Evolutionary conservation across 2,329 filamentous ascomycete genomes (phyloP).

Genomic region (Malbranchea cinnamomea): DNA sequence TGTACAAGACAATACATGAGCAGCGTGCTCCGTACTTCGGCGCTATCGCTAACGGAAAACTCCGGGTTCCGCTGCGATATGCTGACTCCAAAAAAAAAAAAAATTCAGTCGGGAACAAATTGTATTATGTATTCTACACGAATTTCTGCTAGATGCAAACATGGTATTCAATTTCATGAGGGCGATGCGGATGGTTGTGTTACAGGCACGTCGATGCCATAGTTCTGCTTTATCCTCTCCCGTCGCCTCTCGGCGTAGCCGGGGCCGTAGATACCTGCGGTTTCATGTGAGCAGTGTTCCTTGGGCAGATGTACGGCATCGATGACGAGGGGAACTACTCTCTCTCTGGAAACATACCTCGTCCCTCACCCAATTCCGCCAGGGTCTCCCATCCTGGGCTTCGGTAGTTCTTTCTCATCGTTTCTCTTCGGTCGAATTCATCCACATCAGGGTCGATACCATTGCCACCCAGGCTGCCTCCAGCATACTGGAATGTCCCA

Average conservation of each 20-base stretch:
- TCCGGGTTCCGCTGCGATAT: no score
- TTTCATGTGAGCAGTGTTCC: slow-evolving; percentile 7
- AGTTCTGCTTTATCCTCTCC: slow-evolving; percentile 69
- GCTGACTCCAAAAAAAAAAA: no score
- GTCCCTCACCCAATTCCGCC: slow-evolving; percentile 67
- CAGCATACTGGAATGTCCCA: slow-evolving; percentile 53
- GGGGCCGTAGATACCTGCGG: slow-evolving; percentile 58
- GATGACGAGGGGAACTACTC: not conserved
- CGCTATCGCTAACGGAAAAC: no score
- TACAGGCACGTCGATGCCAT: slow-evolving; percentile 69
- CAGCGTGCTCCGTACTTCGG: no score
- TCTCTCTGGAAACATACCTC: slow-evolving; percentile 45
- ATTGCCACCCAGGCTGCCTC: slow-evolving; percentile 44
- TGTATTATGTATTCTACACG: no score
- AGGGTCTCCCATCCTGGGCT: slow-evolving; percentile 66
- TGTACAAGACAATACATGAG: no score
- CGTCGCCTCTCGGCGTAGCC: slow-evolving; percentile 75
- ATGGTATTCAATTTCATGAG: no score
- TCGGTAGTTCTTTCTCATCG: slow-evolving; percentile 56
- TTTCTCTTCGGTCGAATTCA: slow-evolving; percentile 64
- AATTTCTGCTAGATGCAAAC: no score
- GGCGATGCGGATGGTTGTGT: slow-evolving; percentile 30
- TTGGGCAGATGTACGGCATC: not conserved
- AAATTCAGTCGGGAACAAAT: no score
- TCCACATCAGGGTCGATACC: slow-evolving; percentile 44